These are phyloP conservation scores for Pseudogymnoascus destructans DNA, from an alignment of 2,329 filamentous ascomycete genomes.

Conservation along the genomic window DNA sequence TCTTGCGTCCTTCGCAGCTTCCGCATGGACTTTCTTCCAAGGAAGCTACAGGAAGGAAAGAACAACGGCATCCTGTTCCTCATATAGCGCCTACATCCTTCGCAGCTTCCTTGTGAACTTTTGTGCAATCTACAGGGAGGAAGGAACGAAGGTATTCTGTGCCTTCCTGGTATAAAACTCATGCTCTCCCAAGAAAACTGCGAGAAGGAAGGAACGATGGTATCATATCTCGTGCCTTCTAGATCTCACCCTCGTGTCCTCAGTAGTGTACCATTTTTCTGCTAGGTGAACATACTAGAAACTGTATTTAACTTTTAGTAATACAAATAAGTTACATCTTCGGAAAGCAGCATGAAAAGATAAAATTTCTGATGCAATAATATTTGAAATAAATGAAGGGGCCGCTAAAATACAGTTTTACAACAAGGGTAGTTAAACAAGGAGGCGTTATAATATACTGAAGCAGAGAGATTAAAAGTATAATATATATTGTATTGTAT, in stretches of 20 bases:
- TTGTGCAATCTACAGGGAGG: background rate
- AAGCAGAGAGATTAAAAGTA: background rate
- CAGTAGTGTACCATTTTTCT: background rate
- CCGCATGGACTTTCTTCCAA: background rate
- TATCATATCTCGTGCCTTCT: background rate
- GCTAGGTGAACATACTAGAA: background rate
- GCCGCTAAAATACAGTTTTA: background rate
- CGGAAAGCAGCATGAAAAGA: background rate
- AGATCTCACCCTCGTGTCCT: background rate
- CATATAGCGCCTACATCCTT: background rate
- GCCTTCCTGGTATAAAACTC: background rate
- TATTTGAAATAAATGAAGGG: background rate
- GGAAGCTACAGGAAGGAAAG: background rate
- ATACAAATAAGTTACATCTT: background rate
- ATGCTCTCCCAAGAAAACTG: background rate
- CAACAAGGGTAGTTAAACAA: background rate
- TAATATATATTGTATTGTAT: background rate
- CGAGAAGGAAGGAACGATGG: background rate
- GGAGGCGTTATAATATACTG: background rate
- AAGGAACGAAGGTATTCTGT: background rate
- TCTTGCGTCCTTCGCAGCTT: background rate
- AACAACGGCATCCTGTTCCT: background rate
- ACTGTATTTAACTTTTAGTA: background rate
- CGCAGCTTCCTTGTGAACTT: background rate
- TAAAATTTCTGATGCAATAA: background rate